Evolutionary conservation across 2,329 filamentous ascomycete species (phyloP).

Genomic region (Botrytis aclada): DNA sequence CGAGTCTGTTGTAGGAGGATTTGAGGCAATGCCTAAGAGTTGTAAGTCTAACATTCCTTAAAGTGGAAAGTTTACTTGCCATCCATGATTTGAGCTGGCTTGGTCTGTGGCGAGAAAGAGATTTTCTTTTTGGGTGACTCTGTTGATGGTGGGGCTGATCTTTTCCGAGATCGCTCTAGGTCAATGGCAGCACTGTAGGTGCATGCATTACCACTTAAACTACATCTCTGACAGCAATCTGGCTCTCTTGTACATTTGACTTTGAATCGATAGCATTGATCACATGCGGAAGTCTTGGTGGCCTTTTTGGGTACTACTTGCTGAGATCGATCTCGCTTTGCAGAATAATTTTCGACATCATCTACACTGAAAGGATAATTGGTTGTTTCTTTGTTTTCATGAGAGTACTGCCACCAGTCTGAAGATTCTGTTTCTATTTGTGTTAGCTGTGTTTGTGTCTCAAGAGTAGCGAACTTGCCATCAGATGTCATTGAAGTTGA

Average conservation of each 20-base stretch:
- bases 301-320: background rate
- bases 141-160: background rate
- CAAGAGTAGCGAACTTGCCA: background rate
- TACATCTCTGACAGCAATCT: background rate
- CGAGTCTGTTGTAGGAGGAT: background rate
- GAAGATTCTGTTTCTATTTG: background rate
- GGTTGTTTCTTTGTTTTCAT: background rate
- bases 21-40: background rate
- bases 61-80: background rate
- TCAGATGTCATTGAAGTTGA: background rate
- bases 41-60: background rate
- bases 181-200: background rate
- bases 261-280: slow-evolving; percentile 2
- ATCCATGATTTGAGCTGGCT: background rate
- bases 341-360: background rate
- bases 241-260: slow-evolving; percentile 6
- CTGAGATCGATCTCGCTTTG: background rate
- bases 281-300: background rate
- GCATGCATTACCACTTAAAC: background rate
- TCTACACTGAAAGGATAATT: background rate
- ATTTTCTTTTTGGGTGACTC: background rate
- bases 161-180: background rate
- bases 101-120: background rate
- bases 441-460: background rate
- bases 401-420: background rate